A percentile compares a stretch with the other conserved stretches of the same genome.
These are phyloP conservation scores for Lepidium africanum DNA, from an alignment of 345 rosid species.

Conservation along the genomic window DNA sequence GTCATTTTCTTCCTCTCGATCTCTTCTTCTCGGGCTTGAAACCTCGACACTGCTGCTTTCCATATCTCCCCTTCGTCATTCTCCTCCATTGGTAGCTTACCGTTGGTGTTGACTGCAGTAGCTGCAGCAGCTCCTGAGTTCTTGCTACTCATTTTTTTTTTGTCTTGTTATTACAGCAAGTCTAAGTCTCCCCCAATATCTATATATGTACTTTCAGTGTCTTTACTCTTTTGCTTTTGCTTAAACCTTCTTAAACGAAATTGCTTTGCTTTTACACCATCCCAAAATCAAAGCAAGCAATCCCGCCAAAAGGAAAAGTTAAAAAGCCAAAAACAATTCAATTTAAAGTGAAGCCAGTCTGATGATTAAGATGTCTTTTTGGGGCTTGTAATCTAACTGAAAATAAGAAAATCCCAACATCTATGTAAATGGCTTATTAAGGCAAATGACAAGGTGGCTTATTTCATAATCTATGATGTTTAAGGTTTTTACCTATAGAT, in stretches of 20 bases:
- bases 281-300: conserved; percentile 29
- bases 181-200: background rate
- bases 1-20: conserved; percentile 68
- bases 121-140: conserved; percentile 20
- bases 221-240: conserved; percentile 25
- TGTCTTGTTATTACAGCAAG: background rate
- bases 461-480: too few species aligned
- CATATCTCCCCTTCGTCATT: conserved; percentile 49
- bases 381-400: background rate
- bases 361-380: conserved; percentile 10
- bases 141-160: conserved; percentile 22
- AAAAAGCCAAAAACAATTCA: background rate
- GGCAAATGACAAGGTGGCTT: background rate
- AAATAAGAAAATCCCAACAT: background rate
- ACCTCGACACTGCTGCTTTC: conserved; percentile 40
- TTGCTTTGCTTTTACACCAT: conserved; percentile 30
- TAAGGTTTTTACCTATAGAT: too few species aligned
- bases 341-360: conserved; percentile 5
- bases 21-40: conserved; percentile 78
- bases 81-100: conserved; percentile 43
- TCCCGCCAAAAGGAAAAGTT: conserved; percentile 32
- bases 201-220: background rate
- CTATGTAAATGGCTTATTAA: background rate
- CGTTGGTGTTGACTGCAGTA: conserved; percentile 19
- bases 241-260: conserved; percentile 6